Base-by-base conservation (phyloP, 208 protist species). In the Acanthamoeba healyi region DNA sequence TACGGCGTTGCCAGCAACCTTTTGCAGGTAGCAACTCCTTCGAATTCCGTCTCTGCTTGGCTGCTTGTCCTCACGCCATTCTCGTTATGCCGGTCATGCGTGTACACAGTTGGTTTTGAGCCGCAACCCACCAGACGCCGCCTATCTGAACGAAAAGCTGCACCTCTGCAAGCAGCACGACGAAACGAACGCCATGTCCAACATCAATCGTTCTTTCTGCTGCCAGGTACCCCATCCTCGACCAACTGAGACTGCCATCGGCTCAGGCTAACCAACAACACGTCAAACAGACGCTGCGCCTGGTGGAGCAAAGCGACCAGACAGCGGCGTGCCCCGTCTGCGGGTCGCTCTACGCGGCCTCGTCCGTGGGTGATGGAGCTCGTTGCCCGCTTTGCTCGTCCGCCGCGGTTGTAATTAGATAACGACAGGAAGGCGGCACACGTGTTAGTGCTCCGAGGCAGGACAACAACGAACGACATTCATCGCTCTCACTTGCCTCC, bases 51-150 rank as follows among this genome's bases (percentile, higher is more conserved):
- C n/a, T n/a, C 10, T 24, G 38, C 72, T 72, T 54, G 19, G 3
- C 40, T 38, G 9, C 36, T 82, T 46, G 17, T 49, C 3, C 22
- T 19, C 72, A 24, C 6, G 44, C 4, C 12, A 22, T 56, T 2
- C 24, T 56, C 19, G 49, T 22, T 22, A 26, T 26, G 49, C 17
- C 49, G 49, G 19, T 56, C 49, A 56, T 22, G 17, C 49, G 19
- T 56, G n/a, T n/a, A 26, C 46, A 0, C 17, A 88, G 81, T n/a
- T 88, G 29, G 51, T 88, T 15, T n/a, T 88, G 49, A 65, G 49
- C 46, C 42, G 51, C 34, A 88, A 88, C 34, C 81, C 81, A 29
- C 81, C 81, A 63, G 81, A 88, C 51, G 81, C 81, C 15, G 49
- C 42, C 26, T 42, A 63, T 26, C 14, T 88, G 34, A 88, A 65